Base-by-base conservation (phyloP, 345 rosid genomes). In the Citropsis articulata region DNA sequence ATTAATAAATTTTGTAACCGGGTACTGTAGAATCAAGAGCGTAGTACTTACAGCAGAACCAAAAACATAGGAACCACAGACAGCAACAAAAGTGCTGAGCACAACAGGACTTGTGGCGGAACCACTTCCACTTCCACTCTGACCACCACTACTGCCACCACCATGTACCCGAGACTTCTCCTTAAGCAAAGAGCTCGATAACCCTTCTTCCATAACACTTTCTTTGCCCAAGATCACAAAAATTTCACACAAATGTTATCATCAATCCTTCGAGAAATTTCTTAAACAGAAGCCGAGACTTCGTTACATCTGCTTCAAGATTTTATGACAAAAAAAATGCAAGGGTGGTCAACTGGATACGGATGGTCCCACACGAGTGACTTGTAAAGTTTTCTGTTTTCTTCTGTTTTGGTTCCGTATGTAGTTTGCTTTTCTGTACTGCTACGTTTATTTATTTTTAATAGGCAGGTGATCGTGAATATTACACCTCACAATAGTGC, bases 41-140 rank as follows among this genome's bases (percentile, higher is more conserved):
- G 66, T 25, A 84, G 85, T 25, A 85, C 88, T 82, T 76, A 88
- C 91, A 73, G 89, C 89, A 55, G 88, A 78, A 14, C 91, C 91
- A 64, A 78, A 79, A 65, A 78, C 73, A 28, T 75, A 83, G 36
- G 77, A 78, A 45, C 85, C 85, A 40, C 72, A 82, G 71, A 78
- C 79, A 40, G 78, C 75, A 48, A 75, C 67, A 24, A 82, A 50
- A n/a, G 81, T 50, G 69, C 69, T 65, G 64, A 78, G 53, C 36
- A 77, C 70, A 77, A 81, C 66, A 42, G 6, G 38, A 3, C 73
- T 66, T 56, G 90, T 77, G 63, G 77, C 56, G 8, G 80, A 66
- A 30, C 75, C 31, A n/a, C 63, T 48, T 28, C 60, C 64, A 66
- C 53, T 66, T 9, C 30, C 69, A 35, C 53, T 7, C 12, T 22